Percentiles rank a stretch among this genome's conserved stretches.
These are phyloP conservation scores for Neonectria faginata DNA, from an alignment of 2,329 filamentous ascomycete genomes.

Conservation along the genomic window DNA sequence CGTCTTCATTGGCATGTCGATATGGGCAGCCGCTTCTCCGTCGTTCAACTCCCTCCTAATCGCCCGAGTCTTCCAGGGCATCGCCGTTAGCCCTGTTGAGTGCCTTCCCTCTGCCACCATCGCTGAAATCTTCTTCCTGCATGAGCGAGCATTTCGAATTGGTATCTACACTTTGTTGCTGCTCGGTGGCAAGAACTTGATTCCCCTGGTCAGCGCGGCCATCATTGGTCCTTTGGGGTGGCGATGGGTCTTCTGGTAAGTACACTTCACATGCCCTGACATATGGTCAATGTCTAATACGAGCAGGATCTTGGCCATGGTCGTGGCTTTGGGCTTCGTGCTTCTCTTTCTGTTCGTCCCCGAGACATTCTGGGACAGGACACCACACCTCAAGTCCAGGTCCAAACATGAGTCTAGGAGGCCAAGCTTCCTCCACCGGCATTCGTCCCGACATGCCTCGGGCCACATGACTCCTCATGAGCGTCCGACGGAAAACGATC, in stretches of 20 bases:
- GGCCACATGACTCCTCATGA: conserved; percentile 21
- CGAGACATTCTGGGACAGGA: conserved; percentile 95
- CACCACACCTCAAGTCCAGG: conserved; percentile 62
- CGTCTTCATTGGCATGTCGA: conserved; percentile 78
- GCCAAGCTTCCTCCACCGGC: conserved; percentile 60
- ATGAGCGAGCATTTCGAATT: conserved; percentile 91
- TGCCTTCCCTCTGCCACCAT: conserved; percentile 94
- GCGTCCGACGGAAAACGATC: conserved; percentile 9
- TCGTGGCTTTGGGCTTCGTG: conserved; percentile 76
- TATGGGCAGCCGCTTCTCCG: conserved; percentile 90
- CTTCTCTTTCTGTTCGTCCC: conserved; percentile 92
- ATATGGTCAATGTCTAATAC: background rate
- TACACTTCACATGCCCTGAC: conserved; percentile 6
- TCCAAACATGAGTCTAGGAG: conserved; percentile 49
- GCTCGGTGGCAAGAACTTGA: conserved; percentile 89
- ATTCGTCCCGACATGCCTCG: conserved; percentile 57
- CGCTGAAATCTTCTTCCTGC: conserved; percentile 95
- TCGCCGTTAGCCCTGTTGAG: conserved; percentile 90
- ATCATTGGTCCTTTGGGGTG: conserved; percentile 83
- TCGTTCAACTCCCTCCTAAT: conserved; percentile 83
- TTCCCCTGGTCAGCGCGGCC: conserved; percentile 86
- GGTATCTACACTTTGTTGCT: conserved; percentile 93
- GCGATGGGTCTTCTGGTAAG: conserved; percentile 91
- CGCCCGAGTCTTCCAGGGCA: conserved; percentile 87
- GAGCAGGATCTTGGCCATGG: conserved; percentile 80